These are phyloP conservation scores for Sugiyamaella pinicola DNA, from an alignment of 1,139 yeast species.

Conservation along the genomic window DNA sequence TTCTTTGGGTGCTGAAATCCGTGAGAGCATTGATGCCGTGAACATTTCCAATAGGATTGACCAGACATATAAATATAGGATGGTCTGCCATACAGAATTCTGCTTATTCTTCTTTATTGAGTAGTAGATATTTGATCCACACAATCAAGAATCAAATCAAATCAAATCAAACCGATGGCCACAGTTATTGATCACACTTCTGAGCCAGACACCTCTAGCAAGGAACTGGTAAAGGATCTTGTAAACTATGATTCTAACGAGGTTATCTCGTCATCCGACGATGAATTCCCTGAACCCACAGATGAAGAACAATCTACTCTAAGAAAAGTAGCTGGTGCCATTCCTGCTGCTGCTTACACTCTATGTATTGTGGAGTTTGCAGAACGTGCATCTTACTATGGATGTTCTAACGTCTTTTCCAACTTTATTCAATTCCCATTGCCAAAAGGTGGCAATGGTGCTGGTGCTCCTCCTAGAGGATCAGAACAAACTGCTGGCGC, in stretches of 20 bases:
- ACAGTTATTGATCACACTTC: neutral
- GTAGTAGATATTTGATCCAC: too few relatives aligned
- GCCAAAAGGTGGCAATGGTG: slow-evolving; percentile 53
- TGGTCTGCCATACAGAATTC: neutral
- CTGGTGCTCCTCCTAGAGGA: slow-evolving; percentile 48
- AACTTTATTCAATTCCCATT: slow-evolving; percentile 64
- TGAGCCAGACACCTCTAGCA: neutral
- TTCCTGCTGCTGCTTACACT: slow-evolving; percentile 22
- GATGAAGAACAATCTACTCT: slow-evolving; percentile 18
- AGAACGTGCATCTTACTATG: slow-evolving; percentile 68
- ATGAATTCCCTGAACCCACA: slow-evolving; percentile 20
- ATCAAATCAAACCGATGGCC: neutral
- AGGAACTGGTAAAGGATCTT: neutral
- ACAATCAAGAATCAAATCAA: neutral
- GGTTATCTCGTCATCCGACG: slow-evolving; percentile 1
- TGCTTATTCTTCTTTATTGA: too few relatives aligned
- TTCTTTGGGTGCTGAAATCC: neutral
- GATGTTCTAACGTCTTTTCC: slow-evolving; percentile 62
- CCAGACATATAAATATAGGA: neutral
- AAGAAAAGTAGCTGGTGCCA: slow-evolving; percentile 19
- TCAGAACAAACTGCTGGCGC: slow-evolving; percentile 53
- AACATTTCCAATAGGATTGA: neutral
- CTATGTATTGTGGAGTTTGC: slow-evolving; percentile 39
- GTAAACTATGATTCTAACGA: slow-evolving; percentile 3
- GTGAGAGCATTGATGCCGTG: neutral